Conservation (phyloP, 805 yeast species). For the Candida ovalis region DNA sequence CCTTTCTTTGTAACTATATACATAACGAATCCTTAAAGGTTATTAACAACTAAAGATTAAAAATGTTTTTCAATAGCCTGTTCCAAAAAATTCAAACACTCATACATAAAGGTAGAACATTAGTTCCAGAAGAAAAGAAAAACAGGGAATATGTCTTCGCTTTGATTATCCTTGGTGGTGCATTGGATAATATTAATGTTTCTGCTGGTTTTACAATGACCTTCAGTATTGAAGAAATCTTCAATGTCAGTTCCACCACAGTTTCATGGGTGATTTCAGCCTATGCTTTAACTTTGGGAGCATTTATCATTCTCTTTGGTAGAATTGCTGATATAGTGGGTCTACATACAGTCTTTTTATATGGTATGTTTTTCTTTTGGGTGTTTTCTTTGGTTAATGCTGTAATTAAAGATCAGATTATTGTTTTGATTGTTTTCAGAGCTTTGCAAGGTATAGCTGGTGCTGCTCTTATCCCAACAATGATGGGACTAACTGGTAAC, state of each 20-base stretch:
- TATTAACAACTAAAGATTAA: too few relatives aligned
- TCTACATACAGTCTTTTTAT: conserved; percentile 29
- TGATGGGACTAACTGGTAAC: conserved; percentile 19
- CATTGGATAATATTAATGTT: conserved; percentile 27
- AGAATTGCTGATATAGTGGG: conserved; percentile 41
- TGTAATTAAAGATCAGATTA: conserved; percentile 30
- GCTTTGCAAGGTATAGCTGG: conserved; percentile 45
- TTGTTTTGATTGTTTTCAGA: conserved; percentile 38
- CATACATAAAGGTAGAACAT: conserved; percentile 6
- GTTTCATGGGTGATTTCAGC: conserved; percentile 40
- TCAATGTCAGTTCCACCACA: conserved; percentile 33
- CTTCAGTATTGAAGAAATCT: conserved; percentile 33
- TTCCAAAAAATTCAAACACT: not conserved
- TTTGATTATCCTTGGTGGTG: conserved; percentile 10
- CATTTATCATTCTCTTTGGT: conserved; percentile 41
- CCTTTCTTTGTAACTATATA: too few relatives aligned
- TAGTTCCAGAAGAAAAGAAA: conserved; percentile 15
- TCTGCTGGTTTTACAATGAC: conserved; percentile 23
- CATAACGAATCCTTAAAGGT: too few relatives aligned
- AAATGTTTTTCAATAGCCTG: too few relatives aligned
- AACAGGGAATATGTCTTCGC: conserved; percentile 12
- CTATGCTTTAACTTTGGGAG: conserved; percentile 41
- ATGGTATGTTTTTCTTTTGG: conserved; percentile 16
- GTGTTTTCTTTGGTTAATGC: conserved; percentile 34
- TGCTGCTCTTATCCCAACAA: conserved; percentile 36